These are phyloP conservation scores for Starmera pachycereana DNA, from an alignment of 805 yeast species.

Conservation along the genomic window DNA sequence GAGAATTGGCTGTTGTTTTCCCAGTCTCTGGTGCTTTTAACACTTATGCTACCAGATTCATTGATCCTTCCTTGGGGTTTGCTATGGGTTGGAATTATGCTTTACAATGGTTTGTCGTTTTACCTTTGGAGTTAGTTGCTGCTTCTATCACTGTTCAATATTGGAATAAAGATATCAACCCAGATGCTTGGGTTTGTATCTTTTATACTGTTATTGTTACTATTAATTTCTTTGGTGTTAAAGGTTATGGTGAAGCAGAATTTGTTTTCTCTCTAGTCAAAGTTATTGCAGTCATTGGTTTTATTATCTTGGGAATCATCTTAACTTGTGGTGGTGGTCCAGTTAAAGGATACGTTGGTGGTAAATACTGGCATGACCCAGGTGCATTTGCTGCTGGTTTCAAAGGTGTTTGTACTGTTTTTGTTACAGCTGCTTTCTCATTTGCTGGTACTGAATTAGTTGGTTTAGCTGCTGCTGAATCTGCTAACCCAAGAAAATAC, in stretches of 20 bases:
- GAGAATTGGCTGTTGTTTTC: slow-evolving; percentile 53
- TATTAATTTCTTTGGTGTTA: slow-evolving; percentile 44
- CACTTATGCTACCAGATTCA: slow-evolving; percentile 44
- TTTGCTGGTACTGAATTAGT: slow-evolving; percentile 38
- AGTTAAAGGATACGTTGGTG: slow-evolving; percentile 34
- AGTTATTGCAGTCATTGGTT: slow-evolving; percentile 35
- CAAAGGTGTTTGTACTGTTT: slow-evolving; percentile 39
- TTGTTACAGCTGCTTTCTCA: slow-evolving; percentile 40
- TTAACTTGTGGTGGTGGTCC: slow-evolving; percentile 35
- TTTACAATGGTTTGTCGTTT: slow-evolving; percentile 38
- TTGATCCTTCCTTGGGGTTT: slow-evolving; percentile 51
- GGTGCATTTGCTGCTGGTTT: slow-evolving; percentile 55
- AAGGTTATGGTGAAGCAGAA: slow-evolving; percentile 45
- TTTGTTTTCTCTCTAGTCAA: slow-evolving; percentile 35
- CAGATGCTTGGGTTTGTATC: slow-evolving; percentile 38
- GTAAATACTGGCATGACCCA: slow-evolving; percentile 36
- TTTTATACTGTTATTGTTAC: slow-evolving; percentile 35
- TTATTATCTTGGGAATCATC: slow-evolving; percentile 38
- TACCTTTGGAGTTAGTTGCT: slow-evolving; percentile 42
- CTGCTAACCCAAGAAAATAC: slow-evolving; percentile 34
- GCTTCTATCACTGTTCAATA: slow-evolving; percentile 44
- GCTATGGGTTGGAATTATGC: slow-evolving; percentile 51
- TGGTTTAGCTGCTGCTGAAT: slow-evolving; percentile 40
- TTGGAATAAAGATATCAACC: slow-evolving; percentile 35
- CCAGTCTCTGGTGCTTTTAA: slow-evolving; percentile 62